Evolutionary conservation across 257 asterid genomes (phyloP), one percentile per base, ranked within the genome.

Genomic region (Paulownia fortunei): DNA sequence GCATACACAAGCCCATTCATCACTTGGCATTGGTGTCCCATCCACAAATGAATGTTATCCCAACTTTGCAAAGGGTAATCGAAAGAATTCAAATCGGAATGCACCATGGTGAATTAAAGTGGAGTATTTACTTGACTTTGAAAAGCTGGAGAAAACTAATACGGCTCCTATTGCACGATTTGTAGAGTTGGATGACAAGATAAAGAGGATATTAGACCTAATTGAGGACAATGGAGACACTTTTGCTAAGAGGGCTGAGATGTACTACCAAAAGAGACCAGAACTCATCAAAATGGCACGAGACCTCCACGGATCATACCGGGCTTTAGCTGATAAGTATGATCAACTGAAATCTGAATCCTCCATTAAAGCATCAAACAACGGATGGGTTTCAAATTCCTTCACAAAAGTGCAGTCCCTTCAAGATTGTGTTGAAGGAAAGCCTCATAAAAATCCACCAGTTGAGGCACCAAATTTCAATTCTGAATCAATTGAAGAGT

Each of bases 211-310:
- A 26, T 37, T 87, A 30, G 86, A 85, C 26, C 74, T 83, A 7
- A 77, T 83, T 23, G 89, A 83, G 26, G 86, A 78, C 6, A 26
- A 85, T 8, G 87, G 89, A 61, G 89, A 85, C 63, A 78, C 85
- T 0, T 84, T 84, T 42, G 83, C 85, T 0, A 63, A 73, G 78
- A 76, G 84, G 46, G 90, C 88, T 0, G 84, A 87, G 32, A 84
- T 87, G 88, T 87, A 82, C 69, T 87, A 84, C 67, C 72, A 72
- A 56, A 87, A 80, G 64, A 84, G 82, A 47, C 88, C 88, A 2
- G 47, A 84, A 64, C 86, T 83, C 62, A 81, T 87, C 72, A 19
- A 59, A 51, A 37, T 70, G 64, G 70, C 85, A 0, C 63, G 59
- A 66, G 85, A 83, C 0, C 69, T 85, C 42, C 89, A 72, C 47